Conservation (phyloP, 371 early-diverging fungal species). For the Fennellomyces sp. region DNA sequence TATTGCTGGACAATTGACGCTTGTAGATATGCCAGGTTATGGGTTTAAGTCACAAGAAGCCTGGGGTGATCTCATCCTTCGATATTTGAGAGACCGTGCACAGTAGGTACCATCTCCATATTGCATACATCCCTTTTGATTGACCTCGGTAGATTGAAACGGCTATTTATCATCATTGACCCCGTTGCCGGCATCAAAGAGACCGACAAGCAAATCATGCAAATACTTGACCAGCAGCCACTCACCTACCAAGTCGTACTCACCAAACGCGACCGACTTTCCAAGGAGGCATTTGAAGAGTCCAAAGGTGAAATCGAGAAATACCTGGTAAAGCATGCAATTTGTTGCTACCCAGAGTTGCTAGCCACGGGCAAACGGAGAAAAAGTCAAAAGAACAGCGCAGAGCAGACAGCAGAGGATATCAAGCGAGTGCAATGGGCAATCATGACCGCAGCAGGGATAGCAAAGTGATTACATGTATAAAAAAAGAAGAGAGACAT, state of each 20-base stretch:
- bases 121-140: background rate
- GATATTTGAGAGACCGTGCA: slow-evolving; percentile 60
- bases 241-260: slow-evolving; percentile 66
- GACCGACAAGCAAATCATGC: slow-evolving; percentile 63
- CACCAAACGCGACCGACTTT: slow-evolving; percentile 69
- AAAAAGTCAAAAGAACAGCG: slow-evolving; percentile 22
- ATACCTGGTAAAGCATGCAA: slow-evolving; percentile 46
- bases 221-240: slow-evolving; percentile 57
- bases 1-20: slow-evolving; percentile 53
- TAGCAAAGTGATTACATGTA: background rate
- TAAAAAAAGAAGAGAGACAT: too few relatives aligned
- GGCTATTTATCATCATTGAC: slow-evolving; percentile 70
- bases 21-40: slow-evolving; percentile 89
- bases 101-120: slow-evolving; percentile 44
- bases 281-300: slow-evolving; percentile 34
- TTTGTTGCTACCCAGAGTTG: slow-evolving; percentile 60
- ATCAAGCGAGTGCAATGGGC: slow-evolving; percentile 31
- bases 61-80: slow-evolving; percentile 73
- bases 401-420: slow-evolving; percentile 24
- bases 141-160: slow-evolving; percentile 61
- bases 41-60: slow-evolving; percentile 72
- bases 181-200: slow-evolving; percentile 71
- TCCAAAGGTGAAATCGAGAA: slow-evolving; percentile 48
- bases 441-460: slow-evolving; percentile 30
- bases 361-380: slow-evolving; percentile 41